phyloP scores from a whole-genome alignment of 1,139 yeast species.

The Candida buenavistaensis region DNA sequence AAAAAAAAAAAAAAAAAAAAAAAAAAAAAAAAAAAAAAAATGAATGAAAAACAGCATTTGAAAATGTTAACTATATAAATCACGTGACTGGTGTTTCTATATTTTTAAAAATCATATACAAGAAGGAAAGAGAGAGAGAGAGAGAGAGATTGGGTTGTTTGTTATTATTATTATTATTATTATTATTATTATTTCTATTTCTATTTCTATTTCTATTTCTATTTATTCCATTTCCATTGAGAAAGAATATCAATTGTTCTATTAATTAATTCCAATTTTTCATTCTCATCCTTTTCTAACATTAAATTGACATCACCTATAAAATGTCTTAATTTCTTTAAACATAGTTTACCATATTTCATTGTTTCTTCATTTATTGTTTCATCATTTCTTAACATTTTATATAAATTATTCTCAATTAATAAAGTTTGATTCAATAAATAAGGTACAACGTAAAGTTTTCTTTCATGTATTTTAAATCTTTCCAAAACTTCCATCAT shows the following conservation, averaged over 20 bases:
- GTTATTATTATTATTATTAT: no score
- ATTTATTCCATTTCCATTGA: slow-evolving; percentile 32
- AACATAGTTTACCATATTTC: slow-evolving; percentile 6
- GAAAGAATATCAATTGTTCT: slow-evolving; percentile 26
- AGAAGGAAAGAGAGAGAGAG: no score
- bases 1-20: no score
- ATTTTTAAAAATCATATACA: no score
- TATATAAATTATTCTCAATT: slow-evolving; percentile 26
- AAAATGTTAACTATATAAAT: no score
- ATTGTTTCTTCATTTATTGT: slow-evolving; percentile 6
- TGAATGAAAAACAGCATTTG: no score
- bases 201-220: no score
- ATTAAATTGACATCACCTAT: slow-evolving; percentile 35
- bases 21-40: no score
- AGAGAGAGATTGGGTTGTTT: no score
- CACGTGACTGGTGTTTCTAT: no score
- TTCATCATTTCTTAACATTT: slow-evolving; percentile 4
- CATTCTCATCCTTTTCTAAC: slow-evolving; percentile 29
- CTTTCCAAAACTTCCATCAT: slow-evolving; percentile 24
- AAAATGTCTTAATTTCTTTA: slow-evolving; percentile 26
- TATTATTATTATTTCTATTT: no score
- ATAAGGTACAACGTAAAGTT: slow-evolving; percentile 35
- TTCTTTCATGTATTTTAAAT: slow-evolving; percentile 8
- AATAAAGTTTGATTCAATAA: slow-evolving; percentile 31
- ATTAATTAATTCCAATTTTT: slow-evolving; percentile 20